Percentiles rank a stretch among this genome's conserved stretches.
Conservation (phyloP, 2,329 filamentous ascomycete species). For the Penicillium sp. region DNA sequence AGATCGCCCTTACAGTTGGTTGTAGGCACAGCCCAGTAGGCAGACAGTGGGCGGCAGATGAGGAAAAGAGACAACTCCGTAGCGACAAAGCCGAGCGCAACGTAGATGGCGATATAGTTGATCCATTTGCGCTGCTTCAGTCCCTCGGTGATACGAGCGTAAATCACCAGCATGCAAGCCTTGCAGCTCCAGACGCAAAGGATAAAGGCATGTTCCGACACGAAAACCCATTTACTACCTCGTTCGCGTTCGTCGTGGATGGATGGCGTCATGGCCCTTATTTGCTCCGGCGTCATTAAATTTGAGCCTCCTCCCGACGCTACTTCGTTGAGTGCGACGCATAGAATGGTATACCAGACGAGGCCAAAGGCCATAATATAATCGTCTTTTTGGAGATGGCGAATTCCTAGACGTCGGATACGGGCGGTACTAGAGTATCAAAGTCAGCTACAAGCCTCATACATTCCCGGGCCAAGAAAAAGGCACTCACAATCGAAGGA, state of each 20-base stretch:
- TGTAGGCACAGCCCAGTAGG: constrained; percentile 52
- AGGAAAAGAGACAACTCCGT: constrained; percentile 50
- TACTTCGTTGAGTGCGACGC: constrained; percentile 53
- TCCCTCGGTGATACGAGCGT: constrained; percentile 48
- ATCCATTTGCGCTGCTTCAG: constrained; percentile 35
- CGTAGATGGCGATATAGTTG: constrained; percentile 40
- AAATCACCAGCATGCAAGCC: constrained; percentile 52
- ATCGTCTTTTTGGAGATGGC: constrained; percentile 53
- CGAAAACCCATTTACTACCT: constrained; percentile 60
- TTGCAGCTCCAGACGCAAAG: constrained; percentile 52
- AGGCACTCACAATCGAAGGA: constrained; percentile 41
- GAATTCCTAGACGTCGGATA: constrained; percentile 44
- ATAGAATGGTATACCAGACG: constrained; percentile 54
- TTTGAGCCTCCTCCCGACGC: constrained; percentile 56
- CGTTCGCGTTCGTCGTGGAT: constrained; percentile 42
- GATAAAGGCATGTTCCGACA: constrained; percentile 60
- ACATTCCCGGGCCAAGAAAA: no score
- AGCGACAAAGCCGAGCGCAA: constrained; percentile 45
- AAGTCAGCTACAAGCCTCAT: neutral
- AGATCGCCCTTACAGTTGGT: constrained; percentile 26
- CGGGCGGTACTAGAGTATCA: constrained; percentile 32
- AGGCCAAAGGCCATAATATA: constrained; percentile 53
- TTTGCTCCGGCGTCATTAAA: constrained; percentile 51
- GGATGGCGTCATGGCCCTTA: constrained; percentile 43
- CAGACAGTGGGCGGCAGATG: constrained; percentile 48